Percentiles rank a stretch among this genome's conserved stretches.
These are phyloP conservation scores for Suillus luteus DNA, from an alignment of 768 basidiomycete genomes.

Conservation along the genomic window DNA sequence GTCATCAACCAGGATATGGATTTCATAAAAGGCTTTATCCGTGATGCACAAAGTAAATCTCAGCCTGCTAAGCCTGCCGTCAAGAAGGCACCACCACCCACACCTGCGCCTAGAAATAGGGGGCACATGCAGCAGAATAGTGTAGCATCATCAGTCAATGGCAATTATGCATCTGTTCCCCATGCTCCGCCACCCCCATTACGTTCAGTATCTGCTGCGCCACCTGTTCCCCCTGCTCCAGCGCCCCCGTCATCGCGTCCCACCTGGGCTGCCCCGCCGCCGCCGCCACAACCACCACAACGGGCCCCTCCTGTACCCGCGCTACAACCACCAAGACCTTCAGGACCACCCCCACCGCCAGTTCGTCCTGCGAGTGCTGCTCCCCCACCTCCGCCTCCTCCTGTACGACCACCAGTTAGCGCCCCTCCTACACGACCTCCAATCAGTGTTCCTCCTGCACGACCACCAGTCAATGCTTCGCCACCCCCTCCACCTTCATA, in stretches of 20 bases:
- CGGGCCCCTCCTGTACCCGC: slow-evolving; percentile 33
- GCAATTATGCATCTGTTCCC: slow-evolving; percentile 28
- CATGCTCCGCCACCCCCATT: slow-evolving; percentile 38
- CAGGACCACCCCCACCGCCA: slow-evolving; percentile 45
- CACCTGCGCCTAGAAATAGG: slow-evolving; percentile 34
- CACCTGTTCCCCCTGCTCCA: slow-evolving; percentile 39
- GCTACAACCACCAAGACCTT: slow-evolving; percentile 21
- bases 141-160: slow-evolving; percentile 23
- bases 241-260: slow-evolving; percentile 28
- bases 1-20: slow-evolving; percentile 79
- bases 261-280: slow-evolving; percentile 17
- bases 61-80: slow-evolving; percentile 46
- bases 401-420: slow-evolving; percentile 30
- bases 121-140: slow-evolving; percentile 30
- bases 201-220: slow-evolving; percentile 27
- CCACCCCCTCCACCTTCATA: slow-evolving; percentile 29
- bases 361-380: slow-evolving; percentile 32
- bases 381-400: slow-evolving; percentile 35
- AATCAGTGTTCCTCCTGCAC: slow-evolving; percentile 16
- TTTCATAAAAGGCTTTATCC: slow-evolving; percentile 85
- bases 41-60: slow-evolving; percentile 44
- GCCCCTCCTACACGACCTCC: slow-evolving; percentile 33
- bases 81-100: slow-evolving; percentile 44
- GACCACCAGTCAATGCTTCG: slow-evolving; percentile 38
- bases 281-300: slow-evolving; percentile 27